Conservation (phyloP, 2,329 filamentous ascomycete species). For the Blastomyces parvus region DNA sequence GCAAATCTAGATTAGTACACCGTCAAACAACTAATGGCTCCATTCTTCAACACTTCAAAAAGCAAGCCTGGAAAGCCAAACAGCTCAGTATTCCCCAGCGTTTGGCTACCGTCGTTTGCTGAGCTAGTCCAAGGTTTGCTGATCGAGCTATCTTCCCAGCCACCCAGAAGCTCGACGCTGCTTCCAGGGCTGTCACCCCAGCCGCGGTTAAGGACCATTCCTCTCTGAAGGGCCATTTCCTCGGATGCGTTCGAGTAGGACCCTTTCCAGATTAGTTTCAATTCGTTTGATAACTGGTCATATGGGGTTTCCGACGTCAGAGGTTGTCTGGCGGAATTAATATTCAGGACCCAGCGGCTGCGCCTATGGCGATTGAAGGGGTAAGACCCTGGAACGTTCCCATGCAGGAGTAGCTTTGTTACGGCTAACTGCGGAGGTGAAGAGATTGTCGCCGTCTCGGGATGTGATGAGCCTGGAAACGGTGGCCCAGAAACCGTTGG, state of each 20-base stretch:
- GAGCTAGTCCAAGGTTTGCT: slow-evolving; percentile 36
- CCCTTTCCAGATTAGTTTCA: slow-evolving; percentile 61
- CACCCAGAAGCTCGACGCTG: slow-evolving; percentile 74
- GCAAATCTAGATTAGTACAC: slow-evolving; percentile 53
- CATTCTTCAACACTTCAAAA: slow-evolving; percentile 93
- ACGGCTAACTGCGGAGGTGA: slow-evolving; percentile 63
- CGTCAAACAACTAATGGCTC: slow-evolving; percentile 77
- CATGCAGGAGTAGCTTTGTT: slow-evolving; percentile 86
- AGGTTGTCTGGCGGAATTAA: slow-evolving; percentile 34
- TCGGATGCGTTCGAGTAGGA: slow-evolving; percentile 50
- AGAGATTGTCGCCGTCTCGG: slow-evolving; percentile 18
- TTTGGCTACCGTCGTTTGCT: slow-evolving; percentile 41
- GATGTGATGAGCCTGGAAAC: slow-evolving; percentile 44
- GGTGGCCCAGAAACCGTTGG: slow-evolving; percentile 56
- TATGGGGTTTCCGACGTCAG: slow-evolving; percentile 72
- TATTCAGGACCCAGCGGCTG: slow-evolving; percentile 70
- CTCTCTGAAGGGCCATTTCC: slow-evolving; percentile 45
- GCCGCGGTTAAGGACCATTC: slow-evolving; percentile 81
- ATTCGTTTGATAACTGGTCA: slow-evolving; percentile 56
- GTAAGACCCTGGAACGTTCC: slow-evolving; percentile 90
- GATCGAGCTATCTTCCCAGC: slow-evolving; percentile 66
- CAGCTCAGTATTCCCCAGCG: slow-evolving; percentile 64
- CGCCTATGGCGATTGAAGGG: slow-evolving; percentile 91
- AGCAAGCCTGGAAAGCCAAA: slow-evolving; percentile 90
- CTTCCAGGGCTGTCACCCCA: slow-evolving; percentile 88